phyloP scores from a whole-genome alignment of 805 yeast genomes.

The Clavispora carvajalis region DNA sequence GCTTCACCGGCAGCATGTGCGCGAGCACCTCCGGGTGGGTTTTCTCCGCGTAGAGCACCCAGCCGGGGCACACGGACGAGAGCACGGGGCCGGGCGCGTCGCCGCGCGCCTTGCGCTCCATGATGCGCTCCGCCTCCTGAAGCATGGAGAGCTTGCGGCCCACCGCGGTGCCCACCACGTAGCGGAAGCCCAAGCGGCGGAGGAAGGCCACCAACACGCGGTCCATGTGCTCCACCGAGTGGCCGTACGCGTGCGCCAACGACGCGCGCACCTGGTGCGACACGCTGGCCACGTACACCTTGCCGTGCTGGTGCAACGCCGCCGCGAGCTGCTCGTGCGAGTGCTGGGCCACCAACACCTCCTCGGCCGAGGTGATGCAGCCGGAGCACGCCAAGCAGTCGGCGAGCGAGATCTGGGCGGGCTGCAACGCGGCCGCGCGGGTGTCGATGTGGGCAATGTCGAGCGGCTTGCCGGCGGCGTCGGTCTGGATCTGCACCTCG shows the following conservation, averaged over 20 bases:
- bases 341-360: slow-evolving; percentile 84
- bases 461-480: slow-evolving; percentile 51
- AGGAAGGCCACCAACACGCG: slow-evolving; percentile 51
- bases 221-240: slow-evolving; percentile 56
- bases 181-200: slow-evolving; percentile 58
- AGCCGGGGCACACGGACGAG: slow-evolving; percentile 87
- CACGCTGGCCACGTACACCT: slow-evolving; percentile 63
- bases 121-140: slow-evolving; percentile 36
- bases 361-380: slow-evolving; percentile 96
- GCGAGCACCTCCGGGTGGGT: slow-evolving; percentile 85
- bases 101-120: slow-evolving; percentile 34
- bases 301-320: slow-evolving; percentile 38
- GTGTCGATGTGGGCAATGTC: slow-evolving; percentile 66
- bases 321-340: slow-evolving; percentile 74
- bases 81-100: slow-evolving; percentile 44
- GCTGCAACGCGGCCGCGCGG: slow-evolving; percentile 46
- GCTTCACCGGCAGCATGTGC: slow-evolving; percentile 64
- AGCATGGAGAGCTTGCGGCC: slow-evolving; percentile 67
- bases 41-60: slow-evolving; percentile 93
- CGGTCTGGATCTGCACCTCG: slow-evolving; percentile 55
- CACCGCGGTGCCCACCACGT: slow-evolving; percentile 78
- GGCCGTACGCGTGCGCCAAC: slow-evolving; percentile 59
- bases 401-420: slow-evolving; percentile 83
- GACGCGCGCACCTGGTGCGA: slow-evolving; percentile 86
- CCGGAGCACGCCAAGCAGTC: slow-evolving; percentile 98